These are phyloP conservation scores for Aspergillus clavatus DNA, from an alignment of 2,329 filamentous ascomycete genomes.

Conservation along the genomic window DNA sequence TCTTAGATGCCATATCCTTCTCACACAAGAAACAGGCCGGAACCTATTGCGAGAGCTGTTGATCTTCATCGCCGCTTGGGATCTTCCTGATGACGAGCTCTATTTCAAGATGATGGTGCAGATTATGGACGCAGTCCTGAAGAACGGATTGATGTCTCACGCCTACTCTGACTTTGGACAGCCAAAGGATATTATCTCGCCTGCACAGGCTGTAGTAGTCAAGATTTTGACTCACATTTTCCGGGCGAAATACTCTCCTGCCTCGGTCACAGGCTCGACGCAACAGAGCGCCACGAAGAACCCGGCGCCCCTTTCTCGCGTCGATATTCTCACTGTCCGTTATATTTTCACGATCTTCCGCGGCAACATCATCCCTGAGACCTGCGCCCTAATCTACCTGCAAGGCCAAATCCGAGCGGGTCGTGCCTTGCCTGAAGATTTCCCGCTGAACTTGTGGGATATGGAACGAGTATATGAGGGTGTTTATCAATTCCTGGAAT, in stretches of 20 bases:
- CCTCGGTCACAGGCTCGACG: constrained; percentile 41
- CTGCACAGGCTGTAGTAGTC: constrained; percentile 87
- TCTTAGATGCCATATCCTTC: constrained; percentile 79
- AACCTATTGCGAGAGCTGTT: constrained; percentile 85
- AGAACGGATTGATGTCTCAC: constrained; percentile 83
- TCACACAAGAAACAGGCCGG: constrained; percentile 84
- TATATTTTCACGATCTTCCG: constrained; percentile 92
- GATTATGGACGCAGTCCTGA: constrained; percentile 87
- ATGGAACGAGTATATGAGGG: constrained; percentile 97
- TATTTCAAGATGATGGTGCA: constrained; percentile 97
- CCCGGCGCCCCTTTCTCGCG: constrained; percentile 51
- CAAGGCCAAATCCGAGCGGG: constrained; percentile 83
- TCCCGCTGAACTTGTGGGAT: constrained; percentile 92
- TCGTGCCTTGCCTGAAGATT: constrained; percentile 73
- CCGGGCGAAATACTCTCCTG: constrained; percentile 55
- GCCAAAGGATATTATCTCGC: constrained; percentile 92
- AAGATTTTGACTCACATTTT: constrained; percentile 89
- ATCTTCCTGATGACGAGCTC: constrained; percentile 84
- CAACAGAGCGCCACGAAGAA: constrained; percentile 53
- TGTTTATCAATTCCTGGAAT: constrained; percentile 88
- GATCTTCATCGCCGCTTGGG: constrained; percentile 96
- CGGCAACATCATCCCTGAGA: constrained; percentile 87
- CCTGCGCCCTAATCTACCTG: constrained; percentile 86
- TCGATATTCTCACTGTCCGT: constrained; percentile 66
- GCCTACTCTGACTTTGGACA: constrained; percentile 89